phyloP scores from a whole-genome alignment of 352 stramenopile genomes.

The Pythium vanterpoolii region DNA sequence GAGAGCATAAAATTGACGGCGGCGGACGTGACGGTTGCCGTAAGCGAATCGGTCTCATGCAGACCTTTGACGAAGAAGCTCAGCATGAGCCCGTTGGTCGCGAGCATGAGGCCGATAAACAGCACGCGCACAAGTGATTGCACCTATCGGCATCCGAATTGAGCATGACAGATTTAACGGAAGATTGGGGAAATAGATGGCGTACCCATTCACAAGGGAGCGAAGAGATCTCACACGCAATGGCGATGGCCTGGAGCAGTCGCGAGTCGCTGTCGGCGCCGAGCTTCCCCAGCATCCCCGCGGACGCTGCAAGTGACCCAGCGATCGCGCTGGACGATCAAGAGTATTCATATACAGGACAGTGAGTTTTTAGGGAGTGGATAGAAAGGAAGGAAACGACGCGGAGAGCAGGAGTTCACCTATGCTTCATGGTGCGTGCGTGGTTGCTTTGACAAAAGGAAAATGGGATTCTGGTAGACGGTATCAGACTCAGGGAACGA shows the following conservation, averaged over 20 bases:
- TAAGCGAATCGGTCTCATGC: conserved; percentile 85
- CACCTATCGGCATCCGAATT: conserved; percentile 21
- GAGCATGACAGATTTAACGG: background rate
- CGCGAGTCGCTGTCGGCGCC: conserved; percentile 35
- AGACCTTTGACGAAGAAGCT: conserved; percentile 78
- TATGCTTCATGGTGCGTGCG: conserved; percentile 22
- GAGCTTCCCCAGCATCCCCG: conserved; percentile 61
- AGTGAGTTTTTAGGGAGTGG: background rate
- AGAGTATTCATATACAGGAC: background rate
- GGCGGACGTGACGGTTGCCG: conserved; percentile 77
- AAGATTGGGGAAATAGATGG: background rate
- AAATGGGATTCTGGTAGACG: conserved; percentile 1
- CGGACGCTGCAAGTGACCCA: conserved; percentile 49
- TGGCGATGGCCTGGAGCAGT: conserved; percentile 18
- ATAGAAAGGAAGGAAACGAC: background rate
- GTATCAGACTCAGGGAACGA: background rate
- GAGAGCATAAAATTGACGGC: conserved; percentile 83
- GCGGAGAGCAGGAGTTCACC: background rate
- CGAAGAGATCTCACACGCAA: conserved; percentile 15
- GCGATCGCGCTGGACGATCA: conserved; percentile 37
- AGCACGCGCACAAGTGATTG: conserved; percentile 34
- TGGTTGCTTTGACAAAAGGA: background rate
- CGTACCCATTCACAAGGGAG: conserved; percentile 9
- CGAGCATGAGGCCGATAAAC: conserved; percentile 71
- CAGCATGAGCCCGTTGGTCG: conserved; percentile 73